Conservation (phyloP, 306 rosid genomes). For the Lathyrus aphaca region DNA sequence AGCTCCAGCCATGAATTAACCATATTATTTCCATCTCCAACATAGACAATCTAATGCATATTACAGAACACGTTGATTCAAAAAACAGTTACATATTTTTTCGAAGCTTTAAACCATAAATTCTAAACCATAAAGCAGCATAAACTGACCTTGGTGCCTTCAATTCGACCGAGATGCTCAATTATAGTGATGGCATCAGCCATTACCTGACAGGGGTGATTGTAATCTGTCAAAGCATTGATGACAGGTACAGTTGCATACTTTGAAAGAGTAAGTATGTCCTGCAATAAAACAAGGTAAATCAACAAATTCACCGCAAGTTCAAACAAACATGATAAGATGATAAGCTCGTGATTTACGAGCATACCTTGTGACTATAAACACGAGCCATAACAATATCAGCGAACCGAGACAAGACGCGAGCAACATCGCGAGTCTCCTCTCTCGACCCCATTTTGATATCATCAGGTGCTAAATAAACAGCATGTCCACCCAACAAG, state of each 20-base stretch:
- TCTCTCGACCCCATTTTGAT: slow-evolving; percentile 96
- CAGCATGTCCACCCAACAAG: slow-evolving; percentile 88
- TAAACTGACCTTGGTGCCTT: slow-evolving; percentile 91
- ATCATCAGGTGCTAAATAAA: slow-evolving; percentile 87
- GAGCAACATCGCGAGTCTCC: slow-evolving; percentile 94
- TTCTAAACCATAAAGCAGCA: not conserved
- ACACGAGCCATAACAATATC: slow-evolving; percentile 95
- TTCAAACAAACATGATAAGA: not conserved
- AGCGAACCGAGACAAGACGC: slow-evolving; percentile 73
- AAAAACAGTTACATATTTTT: slow-evolving; percentile 14
- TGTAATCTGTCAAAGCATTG: slow-evolving; percentile 95
- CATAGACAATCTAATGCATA: slow-evolving; percentile 67
- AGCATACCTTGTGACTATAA: slow-evolving; percentile 75
- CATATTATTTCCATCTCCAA: slow-evolving; percentile 91
- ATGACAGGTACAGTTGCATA: slow-evolving; percentile 81
- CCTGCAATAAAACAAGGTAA: slow-evolving; percentile 48
- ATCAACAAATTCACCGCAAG: not conserved
- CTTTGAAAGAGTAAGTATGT: slow-evolving; percentile 84
- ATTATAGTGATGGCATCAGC: slow-evolving; percentile 96
- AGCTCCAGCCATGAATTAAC: slow-evolving; percentile 88
- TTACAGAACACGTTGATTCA: slow-evolving; percentile 15
- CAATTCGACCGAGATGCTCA: slow-evolving; percentile 75
- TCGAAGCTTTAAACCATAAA: not conserved
- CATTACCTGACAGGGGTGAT: slow-evolving; percentile 95
- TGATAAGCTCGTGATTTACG: not conserved